Evolutionary conservation across 2,329 filamentous ascomycete genomes (phyloP), one percentile per base, ranked within the genome.

Genomic region (Endoconidiophora laricicola): DNA sequence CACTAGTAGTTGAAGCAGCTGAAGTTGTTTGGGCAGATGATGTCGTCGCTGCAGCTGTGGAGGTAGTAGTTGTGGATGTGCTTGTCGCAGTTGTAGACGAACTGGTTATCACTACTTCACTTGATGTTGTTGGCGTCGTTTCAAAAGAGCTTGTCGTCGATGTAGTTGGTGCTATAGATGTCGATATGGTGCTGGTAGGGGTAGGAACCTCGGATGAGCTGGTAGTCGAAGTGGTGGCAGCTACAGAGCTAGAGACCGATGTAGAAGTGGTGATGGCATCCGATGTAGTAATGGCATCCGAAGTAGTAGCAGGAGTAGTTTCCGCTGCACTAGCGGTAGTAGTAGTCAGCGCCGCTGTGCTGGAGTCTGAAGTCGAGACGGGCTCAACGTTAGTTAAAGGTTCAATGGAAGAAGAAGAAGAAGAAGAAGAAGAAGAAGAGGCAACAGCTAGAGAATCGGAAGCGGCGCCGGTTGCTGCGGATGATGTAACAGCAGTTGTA

Each of bases 321-420:
- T 57, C 56, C 7, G 57, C 59, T 3, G 61, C 55, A 14, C 56
- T 60, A n/a, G 60, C 42, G 2, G 60, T 47, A 44, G 40, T 47
- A 44, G 40, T n/a, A 38, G 48, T 45, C 23, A 40, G 22, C 20
- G 47, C 39, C 6, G 39, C 24, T 14, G 16, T 49, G 26, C 38
- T 43, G 20, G 18, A 33, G 14, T 49, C 47, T 33, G 23, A 18
- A 2, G 59, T 56, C 6, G 56, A 53, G n/a, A 54, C 52, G 36
- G 56, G n/a, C 9, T 56, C 45, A 20, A 55, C 38, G 1, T 54
- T 50, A 10, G 54, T 26, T 33, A 59, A 33, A 33, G 29, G 29
- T 12, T 33, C 29, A 33, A 33, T 33, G 12, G 29, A 33, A 33
- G 29, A 38, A 4, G 43, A 50, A 22, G 22, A 45, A 38, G 44